Evolutionary conservation across 345 rosid genomes (phyloP), one percentile per base, ranked within the genome.

Genomic region (Luvunga scandens): DNA sequence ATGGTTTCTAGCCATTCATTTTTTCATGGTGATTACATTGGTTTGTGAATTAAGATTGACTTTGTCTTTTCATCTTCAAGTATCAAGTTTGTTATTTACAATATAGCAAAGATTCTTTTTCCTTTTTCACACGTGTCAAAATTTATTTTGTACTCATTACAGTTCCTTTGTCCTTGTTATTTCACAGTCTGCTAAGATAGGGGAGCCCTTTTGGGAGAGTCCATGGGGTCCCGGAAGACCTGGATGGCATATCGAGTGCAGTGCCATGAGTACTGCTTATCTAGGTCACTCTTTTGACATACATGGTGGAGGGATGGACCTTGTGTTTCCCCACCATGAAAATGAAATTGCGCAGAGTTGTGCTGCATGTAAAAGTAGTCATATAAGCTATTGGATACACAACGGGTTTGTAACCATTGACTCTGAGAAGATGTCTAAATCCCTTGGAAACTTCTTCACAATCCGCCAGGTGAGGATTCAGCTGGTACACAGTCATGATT

Each of bases 241-340:
- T 34, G 99, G 97, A 78, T 95, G 99, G 97, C 98, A 95, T 83
- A 95, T 95, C 34, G 98, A 95, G 83, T 93, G 98, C 81, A 95
- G 99, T 81, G 97, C 97, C 28, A 93, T 93, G 98, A 92, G 97
- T 72, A 92, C 99, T 18, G 83, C 95, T 79, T 95, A 95, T 90
- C 89, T 95, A 53, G 97, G 98, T 73, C 80, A 87, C 77, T 77
- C 91, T 69, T 95, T 95, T 82, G 99, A 95, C 84, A 90, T 95
- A 75, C 99, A 93, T 79, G 97, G 99, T 81, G 99, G 98, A 66
- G 99, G 99, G 63, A 91, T 93, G 99, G 99, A 93, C 86, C 98
- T 91, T 74, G 92, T 93, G n/a, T 96, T 93, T 87, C 98, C 97
- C 62, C 99, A 96, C 87, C 99, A 96, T 67, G 99, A 96, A 86